Base-by-base conservation (phyloP, 805 yeast species). In the Candida berthetii region DNA sequence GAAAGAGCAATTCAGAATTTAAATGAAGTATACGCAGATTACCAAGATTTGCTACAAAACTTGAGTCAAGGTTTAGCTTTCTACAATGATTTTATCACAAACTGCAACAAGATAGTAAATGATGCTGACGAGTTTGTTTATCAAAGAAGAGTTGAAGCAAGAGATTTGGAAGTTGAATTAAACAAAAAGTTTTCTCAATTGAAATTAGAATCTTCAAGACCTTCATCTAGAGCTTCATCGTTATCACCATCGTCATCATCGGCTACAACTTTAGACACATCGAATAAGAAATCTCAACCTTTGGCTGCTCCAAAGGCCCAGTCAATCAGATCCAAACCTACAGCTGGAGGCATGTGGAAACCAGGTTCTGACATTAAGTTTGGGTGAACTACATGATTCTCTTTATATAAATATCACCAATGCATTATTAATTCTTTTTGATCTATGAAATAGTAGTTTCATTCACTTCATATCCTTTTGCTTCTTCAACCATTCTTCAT, bases 11-110 rank as follows among this genome's bases (percentile, higher is more conserved):
- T 85, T 35, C 78, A 76, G 41, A 62, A 58, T 1, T 57, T 84
- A 24, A 83, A 53, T 9, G 28, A 43, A 1, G 53, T 41, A 2
- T 57, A 49, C 38, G 32, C 37, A 6, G 42, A 51, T 19, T 55
- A 44, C 51, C 58, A 69, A 24, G 86, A 83, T 50, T 68, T 86
- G 2, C 58, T 71, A 15, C 64, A 69, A 5, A 83, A 85, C 54
- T 57, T 87, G 22, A 71, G 71, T 25, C 85, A 83, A 50, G 96
- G 96, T 0, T 52, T 75, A 0, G 70, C 71, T 41, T 89, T 89
- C 55, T 90, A 90, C 62, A 69, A 69, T 31, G 83, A 80, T 40
- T 74, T 86, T 45, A 62, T 71, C 25, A 58, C 58, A 8, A 73
- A 74, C 40, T 69, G 76, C 6, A 62, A 65, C 24, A 59, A 50